Evolutionary conservation across 495 filamentous ascomycete species (phyloP), one percentile per base, ranked within the genome.

Genomic region (Zalerion maritima): DNA sequence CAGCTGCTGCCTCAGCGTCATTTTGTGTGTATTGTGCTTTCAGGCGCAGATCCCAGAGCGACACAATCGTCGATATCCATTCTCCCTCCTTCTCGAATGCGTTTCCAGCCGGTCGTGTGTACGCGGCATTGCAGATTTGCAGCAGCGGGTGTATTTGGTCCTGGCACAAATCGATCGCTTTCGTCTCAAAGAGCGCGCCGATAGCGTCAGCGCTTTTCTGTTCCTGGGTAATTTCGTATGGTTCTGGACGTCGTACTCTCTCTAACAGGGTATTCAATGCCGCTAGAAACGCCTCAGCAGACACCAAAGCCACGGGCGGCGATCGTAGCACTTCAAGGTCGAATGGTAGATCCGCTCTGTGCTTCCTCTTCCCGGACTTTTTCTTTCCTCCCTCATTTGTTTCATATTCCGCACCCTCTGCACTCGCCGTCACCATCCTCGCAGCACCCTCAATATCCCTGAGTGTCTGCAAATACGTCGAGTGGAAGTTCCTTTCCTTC

Each of bases 131-230:
- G 33, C 58, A 64, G 10, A 58, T 37, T 16, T 43, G 32, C 3
- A 66, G 40, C 21, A 61, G 33, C 3, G 47, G 52, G 0, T 46
- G 49, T 6, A 54, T n/a, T n/a, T n/a, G n/a, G n/a, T n/a, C n/a
- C n/a, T n/a, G n/a, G n/a, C n/a, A n/a, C n/a, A n/a, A n/a, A n/a
- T n/a, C 41, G 5, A 58, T 41, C 21, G 45, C 47, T 34, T 50
- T 50, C 6, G 45, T 43, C 15, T 64, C 60, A 42, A 66, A 62
- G 20, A 66, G 37, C 14, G 61, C 58, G 29, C 61, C 62, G 45
- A 66, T 40, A 29, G 61, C 57, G 25, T 64, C 57, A 10, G 49
- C 50, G 5, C 61, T 60, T 32, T 60, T 50, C 24, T 38, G 41
- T 31, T 48, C 45, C 29, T 32, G 53, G 14, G 46, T 26, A 2